Conservation (phyloP, 164 flowering plant species). For the Umbellularia californica region DNA sequence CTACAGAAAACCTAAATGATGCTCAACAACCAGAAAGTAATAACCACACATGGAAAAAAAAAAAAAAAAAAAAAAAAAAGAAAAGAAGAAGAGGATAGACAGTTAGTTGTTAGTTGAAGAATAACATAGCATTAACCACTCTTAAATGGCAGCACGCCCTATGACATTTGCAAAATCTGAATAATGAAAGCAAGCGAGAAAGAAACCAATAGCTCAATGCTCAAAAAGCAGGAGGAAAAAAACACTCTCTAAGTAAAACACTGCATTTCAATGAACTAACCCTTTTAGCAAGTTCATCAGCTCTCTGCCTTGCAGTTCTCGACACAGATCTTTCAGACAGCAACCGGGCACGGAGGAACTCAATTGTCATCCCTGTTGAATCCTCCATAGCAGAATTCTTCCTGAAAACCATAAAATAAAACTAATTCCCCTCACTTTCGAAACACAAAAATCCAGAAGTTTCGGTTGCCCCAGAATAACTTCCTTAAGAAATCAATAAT, state of each 20-base stretch:
- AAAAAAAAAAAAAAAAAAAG: too few relatives aligned
- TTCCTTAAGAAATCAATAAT: too few relatives aligned
- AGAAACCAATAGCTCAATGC: not conserved
- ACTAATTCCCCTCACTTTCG: not conserved
- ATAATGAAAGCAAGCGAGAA: not conserved
- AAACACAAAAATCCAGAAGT: too few relatives aligned
- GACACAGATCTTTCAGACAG: conserved; percentile 87
- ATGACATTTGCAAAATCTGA: not conserved
- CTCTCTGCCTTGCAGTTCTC: conserved; percentile 67
- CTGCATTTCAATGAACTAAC: conserved; percentile 32
- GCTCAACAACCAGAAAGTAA: not conserved
- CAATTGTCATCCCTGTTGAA: conserved; percentile 63
- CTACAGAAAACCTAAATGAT: not conserved
- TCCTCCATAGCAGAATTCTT: conserved; percentile 44
- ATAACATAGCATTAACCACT: not conserved
- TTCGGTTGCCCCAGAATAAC: too few relatives aligned
- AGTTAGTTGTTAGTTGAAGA: not conserved
- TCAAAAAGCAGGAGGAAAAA: not conserved
- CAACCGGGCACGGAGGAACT: conserved; percentile 79
- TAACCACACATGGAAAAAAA: not conserved
- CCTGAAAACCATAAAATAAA: conserved; percentile 20
- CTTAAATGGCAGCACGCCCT: not conserved
- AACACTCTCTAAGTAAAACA: not conserved
- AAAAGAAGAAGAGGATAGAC: not conserved
- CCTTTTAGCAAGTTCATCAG: conserved; percentile 72